A percentile compares a stretch with the other conserved stretches of the same genome.
phyloP scores from a whole-genome alignment of 2,329 filamentous ascomycete genomes.

The Sclerotinia subarctica region DNA sequence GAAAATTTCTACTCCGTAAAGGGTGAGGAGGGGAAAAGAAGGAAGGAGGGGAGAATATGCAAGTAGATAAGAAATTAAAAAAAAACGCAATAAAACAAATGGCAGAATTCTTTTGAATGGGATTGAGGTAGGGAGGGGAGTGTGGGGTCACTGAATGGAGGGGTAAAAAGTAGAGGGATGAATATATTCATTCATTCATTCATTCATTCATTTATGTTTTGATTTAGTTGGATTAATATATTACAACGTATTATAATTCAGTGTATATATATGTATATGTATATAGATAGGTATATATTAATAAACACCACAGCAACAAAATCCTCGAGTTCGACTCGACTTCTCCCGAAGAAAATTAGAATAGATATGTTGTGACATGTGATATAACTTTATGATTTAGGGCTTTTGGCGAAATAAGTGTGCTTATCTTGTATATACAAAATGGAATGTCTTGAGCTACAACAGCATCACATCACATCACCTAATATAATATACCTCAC shows the following conservation, averaged over 20 bases:
- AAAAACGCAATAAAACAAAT: background rate
- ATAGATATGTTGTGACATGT: background rate
- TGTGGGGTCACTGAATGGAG: background rate
- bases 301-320: background rate
- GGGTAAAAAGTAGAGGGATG: background rate
- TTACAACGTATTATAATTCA: too few relatives aligned
- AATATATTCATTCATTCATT: background rate
- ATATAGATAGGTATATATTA: too few relatives aligned
- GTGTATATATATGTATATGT: too few relatives aligned
- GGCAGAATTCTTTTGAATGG: background rate
- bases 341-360: too few relatives aligned
- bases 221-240: too few relatives aligned
- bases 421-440: background rate
- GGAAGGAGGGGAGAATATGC: background rate
- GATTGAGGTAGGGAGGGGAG: too few relatives aligned
- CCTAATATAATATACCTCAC: too few relatives aligned
- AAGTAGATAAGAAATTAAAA: background rate
- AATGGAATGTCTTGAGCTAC: background rate
- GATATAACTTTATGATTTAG: background rate
- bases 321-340: background rate
- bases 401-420: background rate
- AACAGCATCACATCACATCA: too few relatives aligned
- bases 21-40: too few relatives aligned
- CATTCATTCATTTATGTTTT: too few relatives aligned
- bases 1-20: background rate